A percentile compares a stretch with the other conserved stretches of the same genome.
phyloP scores from a whole-genome alignment of 2,329 filamentous ascomycete species.

The Colletotrichum sp. region DNA sequence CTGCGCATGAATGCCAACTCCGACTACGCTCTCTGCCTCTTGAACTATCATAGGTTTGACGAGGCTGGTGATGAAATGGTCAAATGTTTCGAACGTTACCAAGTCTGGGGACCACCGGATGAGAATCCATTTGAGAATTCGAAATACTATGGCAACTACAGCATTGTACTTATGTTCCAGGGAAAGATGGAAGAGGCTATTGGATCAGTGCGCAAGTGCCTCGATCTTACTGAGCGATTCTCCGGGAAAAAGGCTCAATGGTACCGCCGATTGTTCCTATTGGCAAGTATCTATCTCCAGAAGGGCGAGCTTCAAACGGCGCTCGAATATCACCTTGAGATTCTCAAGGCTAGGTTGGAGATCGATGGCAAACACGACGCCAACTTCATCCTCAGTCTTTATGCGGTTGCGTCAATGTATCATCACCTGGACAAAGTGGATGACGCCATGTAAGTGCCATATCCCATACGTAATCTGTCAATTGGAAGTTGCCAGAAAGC shows the following conservation, averaged over 20 bases:
- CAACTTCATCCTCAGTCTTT: neutral
- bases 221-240: neutral
- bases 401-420: neutral
- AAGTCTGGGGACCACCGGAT: neutral
- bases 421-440: neutral
- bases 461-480: fast-evolving
- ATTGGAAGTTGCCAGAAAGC: fast-evolving
- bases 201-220: neutral
- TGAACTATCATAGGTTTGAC: no score
- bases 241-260: neutral
- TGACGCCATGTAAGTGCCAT: neutral
- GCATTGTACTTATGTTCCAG: neutral
- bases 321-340: neutral
- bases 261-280: neutral
- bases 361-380: neutral
- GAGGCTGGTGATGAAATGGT: neutral
- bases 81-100: neutral
- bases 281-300: neutral
- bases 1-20: no score
- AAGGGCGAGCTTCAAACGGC: neutral
- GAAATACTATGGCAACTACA: neutral
- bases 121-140: neutral
- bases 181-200: neutral
- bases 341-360: neutral
- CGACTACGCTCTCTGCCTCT: no score